Base-by-base conservation (phyloP, 2,329 filamentous ascomycete species). In the Diplodia seriata region DNA sequence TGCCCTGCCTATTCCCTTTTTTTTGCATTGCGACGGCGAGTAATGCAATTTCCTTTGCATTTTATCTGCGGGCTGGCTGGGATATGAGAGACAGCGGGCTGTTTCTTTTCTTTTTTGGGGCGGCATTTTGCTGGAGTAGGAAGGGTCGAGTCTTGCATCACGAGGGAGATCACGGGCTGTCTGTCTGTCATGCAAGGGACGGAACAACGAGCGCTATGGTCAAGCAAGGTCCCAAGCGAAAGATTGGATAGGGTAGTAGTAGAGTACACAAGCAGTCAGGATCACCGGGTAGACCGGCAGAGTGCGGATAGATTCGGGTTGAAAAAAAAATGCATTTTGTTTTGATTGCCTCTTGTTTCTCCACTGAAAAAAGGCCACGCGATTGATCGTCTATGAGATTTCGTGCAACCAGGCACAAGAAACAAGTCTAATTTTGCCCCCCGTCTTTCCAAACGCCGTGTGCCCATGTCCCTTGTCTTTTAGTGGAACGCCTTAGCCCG, bases 301-400 rank as follows among this genome's bases (percentile, higher is more conserved):
- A 38, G 43, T 62, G 4, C 47, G n/a, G 59, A 31, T 63, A 51
- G 47, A 62, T 18, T 63, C 14, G 31, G 43, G 38, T 2, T n/a
- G 20, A 6, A 4, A 4, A 23, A 23, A 0, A 20, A 63, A 36
- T 62, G 12, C 26, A 50, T 20, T 36, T 36, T 12, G 7, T 5
- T 40, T 62, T 51, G 23, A 12, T 62, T 26, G 9, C 36, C 15
- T 33, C 26, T 26, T 26, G 26, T 26, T 31, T 12, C 29, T 8
- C 15, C 18, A 4, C 29, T 3, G 4, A 14, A 38, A 11, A 11
- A 15, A 38, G 6, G 12, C 20, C 26, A 47, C 14, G 15, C 15
- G 43, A n/a, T 51, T 26, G 26, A 26, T 26, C 26, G 3, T 26
- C 9, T 20, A 15, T 51, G 8, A 36, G 47, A 33, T 12, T 50